phyloP scores from a whole-genome alignment of 2,329 filamentous ascomycete genomes.

The Aaosphaeria pasadenensis region DNA sequence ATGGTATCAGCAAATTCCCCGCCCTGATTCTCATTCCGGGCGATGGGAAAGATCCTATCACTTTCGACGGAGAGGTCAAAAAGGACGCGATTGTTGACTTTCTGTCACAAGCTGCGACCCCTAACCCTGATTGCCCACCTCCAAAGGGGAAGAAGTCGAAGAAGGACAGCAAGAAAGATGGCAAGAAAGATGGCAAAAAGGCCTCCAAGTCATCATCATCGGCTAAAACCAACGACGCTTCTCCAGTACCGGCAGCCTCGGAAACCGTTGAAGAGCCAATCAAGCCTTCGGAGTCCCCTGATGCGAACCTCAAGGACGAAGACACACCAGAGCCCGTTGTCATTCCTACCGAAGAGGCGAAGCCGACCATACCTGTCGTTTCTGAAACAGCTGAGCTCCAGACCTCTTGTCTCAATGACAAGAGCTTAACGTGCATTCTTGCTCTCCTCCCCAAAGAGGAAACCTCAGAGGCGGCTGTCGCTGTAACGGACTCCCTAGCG shows the following conservation, averaged over 20 bases:
- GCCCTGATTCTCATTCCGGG: conserved; percentile 76
- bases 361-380: conserved; percentile 64
- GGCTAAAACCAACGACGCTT: conserved; percentile 18
- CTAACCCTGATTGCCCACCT: conserved; percentile 73
- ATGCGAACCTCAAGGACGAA: conserved; percentile 45
- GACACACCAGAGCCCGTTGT: conserved; percentile 48
- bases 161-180: conserved; percentile 13
- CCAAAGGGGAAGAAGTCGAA: conserved; percentile 44
- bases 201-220: conserved; percentile 44
- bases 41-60: conserved; percentile 63
- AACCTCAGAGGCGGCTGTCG: conserved; percentile 46
- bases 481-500: conserved; percentile 59
- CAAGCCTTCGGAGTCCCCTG: conserved; percentile 54
- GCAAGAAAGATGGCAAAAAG: conserved; percentile 35
- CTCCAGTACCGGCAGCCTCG: conserved; percentile 49
- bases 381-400: conserved; percentile 62
- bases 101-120: conserved; percentile 71
- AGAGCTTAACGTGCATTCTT: conserved; percentile 80
- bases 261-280: conserved; percentile 48
- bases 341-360: conserved; percentile 53
- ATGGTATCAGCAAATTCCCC: conserved; percentile 75
- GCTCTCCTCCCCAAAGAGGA: conserved; percentile 46
- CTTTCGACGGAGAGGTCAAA: conserved; percentile 81
- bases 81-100: conserved; percentile 81
- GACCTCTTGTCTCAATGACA: conserved; percentile 69